Evolutionary conservation across 2,329 filamentous ascomycete genomes (phyloP).

Genomic region (Aspergillus floridensis): DNA sequence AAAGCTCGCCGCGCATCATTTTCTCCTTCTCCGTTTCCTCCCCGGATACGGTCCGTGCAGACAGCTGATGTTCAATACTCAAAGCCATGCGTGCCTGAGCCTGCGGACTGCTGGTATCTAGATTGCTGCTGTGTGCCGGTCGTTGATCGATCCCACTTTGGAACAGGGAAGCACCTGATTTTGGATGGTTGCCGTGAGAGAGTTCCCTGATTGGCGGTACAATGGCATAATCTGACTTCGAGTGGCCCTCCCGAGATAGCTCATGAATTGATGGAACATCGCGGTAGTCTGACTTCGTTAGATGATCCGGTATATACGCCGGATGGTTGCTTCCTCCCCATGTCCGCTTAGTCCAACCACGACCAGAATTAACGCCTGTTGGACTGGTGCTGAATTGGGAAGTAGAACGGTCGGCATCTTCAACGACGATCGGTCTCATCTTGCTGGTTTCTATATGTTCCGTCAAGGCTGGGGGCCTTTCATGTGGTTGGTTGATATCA

Average conservation of each 20-base stretch:
- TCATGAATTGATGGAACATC: conserved; percentile 43
- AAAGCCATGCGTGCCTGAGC: conserved; percentile 45
- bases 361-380: conserved; percentile 31
- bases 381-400: conserved; percentile 43
- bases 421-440: conserved; percentile 45
- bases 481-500: conserved; percentile 39
- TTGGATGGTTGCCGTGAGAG: conserved; percentile 35
- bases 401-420: conserved; percentile 42
- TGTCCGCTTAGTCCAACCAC: conserved; percentile 41
- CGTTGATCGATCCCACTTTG: conserved; percentile 39
- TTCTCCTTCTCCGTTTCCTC: conserved; percentile 76
- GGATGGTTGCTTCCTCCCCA: conserved; percentile 40
- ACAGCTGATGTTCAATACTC: conserved; percentile 42
- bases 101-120: conserved; percentile 43
- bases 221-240: conserved; percentile 41
- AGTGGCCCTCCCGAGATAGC: conserved; percentile 36
- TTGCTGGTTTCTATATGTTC: conserved; percentile 47
- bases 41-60: conserved; percentile 40
- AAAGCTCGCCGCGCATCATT: conserved; percentile 79
- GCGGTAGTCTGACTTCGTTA: conserved; percentile 40
- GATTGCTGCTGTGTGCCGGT: conserved; percentile 30
- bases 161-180: conserved; percentile 37
- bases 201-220: conserved; percentile 43
- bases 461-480: conserved; percentile 34
- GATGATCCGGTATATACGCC: conserved; percentile 37